These are phyloP conservation scores for Vinca minor DNA, from an alignment of 257 asterid species.

Conservation along the genomic window DNA sequence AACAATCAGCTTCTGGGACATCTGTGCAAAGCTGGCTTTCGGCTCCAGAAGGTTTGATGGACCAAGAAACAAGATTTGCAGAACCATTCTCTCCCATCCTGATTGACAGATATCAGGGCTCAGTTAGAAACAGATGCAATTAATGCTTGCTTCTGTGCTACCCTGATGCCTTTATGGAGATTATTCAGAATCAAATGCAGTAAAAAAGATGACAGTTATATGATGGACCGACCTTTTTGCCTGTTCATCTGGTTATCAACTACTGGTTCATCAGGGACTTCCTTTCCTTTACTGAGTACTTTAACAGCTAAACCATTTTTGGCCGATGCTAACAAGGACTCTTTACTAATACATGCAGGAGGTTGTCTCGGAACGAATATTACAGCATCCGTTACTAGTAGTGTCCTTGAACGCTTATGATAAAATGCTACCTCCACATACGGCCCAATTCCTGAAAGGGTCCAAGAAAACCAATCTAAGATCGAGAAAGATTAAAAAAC, in stretches of 20 bases:
- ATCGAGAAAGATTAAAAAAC: background rate
- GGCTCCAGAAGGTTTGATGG: conserved; percentile 97
- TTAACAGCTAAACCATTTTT: conserved; percentile 90
- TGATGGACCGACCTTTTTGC: conserved; percentile 54
- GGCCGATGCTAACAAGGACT: conserved; percentile 71
- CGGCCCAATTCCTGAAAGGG: conserved; percentile 74
- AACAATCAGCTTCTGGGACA: conserved; percentile 89
- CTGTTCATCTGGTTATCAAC: conserved; percentile 61
- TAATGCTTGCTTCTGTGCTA: background rate
- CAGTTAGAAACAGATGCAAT: background rate
- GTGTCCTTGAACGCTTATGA: conserved; percentile 68
- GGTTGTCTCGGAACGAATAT: conserved; percentile 82
- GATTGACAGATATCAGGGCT: conserved; percentile 11
- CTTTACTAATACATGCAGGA: conserved; percentile 78
- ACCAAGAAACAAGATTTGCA: conserved; percentile 91
- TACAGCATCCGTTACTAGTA: conserved; percentile 91
- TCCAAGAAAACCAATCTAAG: conserved; percentile 4
- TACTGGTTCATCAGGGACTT: conserved; percentile 73
- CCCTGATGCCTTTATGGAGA: background rate
- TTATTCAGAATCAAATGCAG: background rate
- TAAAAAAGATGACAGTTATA: background rate
- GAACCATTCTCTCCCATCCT: conserved; percentile 99
- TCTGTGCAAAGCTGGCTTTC: conserved; percentile 79
- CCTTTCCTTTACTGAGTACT: conserved; percentile 81
- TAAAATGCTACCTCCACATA: conserved; percentile 98